Evolutionary conservation across 345 rosid species (phyloP), one percentile per base, ranked within the genome.

Genomic region (Litchi chinensis): DNA sequence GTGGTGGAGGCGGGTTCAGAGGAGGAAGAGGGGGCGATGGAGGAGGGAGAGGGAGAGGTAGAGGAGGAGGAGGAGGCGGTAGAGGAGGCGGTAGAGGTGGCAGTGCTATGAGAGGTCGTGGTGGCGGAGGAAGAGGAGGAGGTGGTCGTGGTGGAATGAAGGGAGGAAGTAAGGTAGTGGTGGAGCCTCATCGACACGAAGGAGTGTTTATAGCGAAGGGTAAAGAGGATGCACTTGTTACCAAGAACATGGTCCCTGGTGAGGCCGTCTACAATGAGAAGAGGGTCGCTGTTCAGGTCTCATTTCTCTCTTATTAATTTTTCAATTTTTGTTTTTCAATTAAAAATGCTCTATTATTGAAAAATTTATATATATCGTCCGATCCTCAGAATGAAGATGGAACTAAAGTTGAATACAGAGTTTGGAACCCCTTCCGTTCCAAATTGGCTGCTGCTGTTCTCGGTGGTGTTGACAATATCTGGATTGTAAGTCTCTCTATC

Each of bases 361-460:
- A 46, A 43, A 6, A 8, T 62, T 6, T 2, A 19, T 62, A 43
- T 67, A 37, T 39, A 4, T 18, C 56, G 3, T 46, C 44, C 6
- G 3, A 5, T 43, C 3, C 79, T 1, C 84, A 93, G 93, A 93
- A 91, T 64, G 99, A 94, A 73, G 99, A 97, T 84, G 98, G 98
- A 76, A 92, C 91, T 13, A 97, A 97, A 81, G 86, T 85, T 70
- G 99, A 97, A 65, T 97, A 97, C 85, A 89, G 99, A 70, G 85
- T 97, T 0, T 97, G 99, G 99, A 97, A 97, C 71, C 99, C 99
- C 16, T 94, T 97, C 89, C 88, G 99, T 21, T 97, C 99, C 1
- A 97, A 97, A 86, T 83, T 94, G 83, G 98, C 99, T 0, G 97
- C 99, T 43, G 98, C 99, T 65, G 84, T 97, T 86, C 97, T 97